phyloP scores from a whole-genome alignment of 139 green algal genomes.

The Chlorella ohadii region DNA sequence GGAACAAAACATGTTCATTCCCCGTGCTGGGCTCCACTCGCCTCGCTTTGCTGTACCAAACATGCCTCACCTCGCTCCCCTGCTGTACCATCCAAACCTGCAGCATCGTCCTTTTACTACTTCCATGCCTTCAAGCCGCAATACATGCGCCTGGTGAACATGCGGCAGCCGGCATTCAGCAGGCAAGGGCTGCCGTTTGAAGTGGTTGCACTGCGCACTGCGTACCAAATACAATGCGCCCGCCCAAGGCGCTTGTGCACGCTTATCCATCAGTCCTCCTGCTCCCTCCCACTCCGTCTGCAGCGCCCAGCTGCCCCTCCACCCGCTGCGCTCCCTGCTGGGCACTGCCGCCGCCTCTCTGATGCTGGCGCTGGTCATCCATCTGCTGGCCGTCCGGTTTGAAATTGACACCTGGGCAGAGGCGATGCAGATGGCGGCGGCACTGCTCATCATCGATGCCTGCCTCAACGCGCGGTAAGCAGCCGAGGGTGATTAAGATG shows the following conservation, averaged over 20 bases:
- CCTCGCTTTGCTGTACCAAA: too few species aligned
- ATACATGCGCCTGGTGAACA: conserved; percentile 3
- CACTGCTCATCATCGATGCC: neutral
- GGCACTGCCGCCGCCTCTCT: neutral
- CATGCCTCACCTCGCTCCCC: neutral
- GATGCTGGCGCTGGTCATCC: neutral
- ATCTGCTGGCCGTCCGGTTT: neutral
- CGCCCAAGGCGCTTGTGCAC: too few species aligned
- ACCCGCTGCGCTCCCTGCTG: neutral
- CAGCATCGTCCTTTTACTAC: neutral
- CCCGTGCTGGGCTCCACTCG: neutral
- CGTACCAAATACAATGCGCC: neutral
- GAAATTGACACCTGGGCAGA: conserved; percentile 1
- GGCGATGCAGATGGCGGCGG: neutral
- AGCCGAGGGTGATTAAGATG: too few species aligned
- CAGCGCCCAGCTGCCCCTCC: neutral
- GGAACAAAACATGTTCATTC: too few species aligned
- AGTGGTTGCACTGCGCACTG: too few species aligned
- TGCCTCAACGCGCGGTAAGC: conserved; percentile 9
- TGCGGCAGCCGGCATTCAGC: neutral
- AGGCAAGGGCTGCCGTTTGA: too few species aligned
- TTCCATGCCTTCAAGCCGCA: neutral
- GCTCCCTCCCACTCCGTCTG: neutral
- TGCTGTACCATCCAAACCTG: too few species aligned
- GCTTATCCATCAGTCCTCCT: neutral